These are phyloP conservation scores for Nemania sp. DNA, from an alignment of 2,329 filamentous ascomycete genomes.

Conservation along the genomic window DNA sequence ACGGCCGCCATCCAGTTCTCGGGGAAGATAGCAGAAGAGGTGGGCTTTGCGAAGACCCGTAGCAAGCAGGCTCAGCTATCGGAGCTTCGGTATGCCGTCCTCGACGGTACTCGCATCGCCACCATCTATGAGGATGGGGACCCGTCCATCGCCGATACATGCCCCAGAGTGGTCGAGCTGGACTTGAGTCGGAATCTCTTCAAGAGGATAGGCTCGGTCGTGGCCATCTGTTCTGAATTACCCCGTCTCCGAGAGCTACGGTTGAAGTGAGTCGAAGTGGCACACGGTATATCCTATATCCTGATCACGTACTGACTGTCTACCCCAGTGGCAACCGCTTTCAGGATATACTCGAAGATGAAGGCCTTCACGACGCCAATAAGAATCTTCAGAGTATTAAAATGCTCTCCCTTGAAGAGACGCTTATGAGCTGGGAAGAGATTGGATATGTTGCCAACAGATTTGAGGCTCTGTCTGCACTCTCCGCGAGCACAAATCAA, in stretches of 20 bases:
- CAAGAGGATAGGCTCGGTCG: slow-evolving; percentile 66
- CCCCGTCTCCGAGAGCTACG: slow-evolving; percentile 68
- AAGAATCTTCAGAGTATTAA: slow-evolving; percentile 55
- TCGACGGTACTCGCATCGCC: slow-evolving; percentile 74
- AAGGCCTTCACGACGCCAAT: slow-evolving; percentile 42
- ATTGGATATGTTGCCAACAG: slow-evolving; percentile 57
- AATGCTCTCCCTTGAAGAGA: slow-evolving; percentile 70
- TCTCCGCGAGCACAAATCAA: slow-evolving; percentile 63
- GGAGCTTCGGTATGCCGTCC: slow-evolving; percentile 78
- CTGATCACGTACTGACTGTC: slow-evolving; percentile 12
- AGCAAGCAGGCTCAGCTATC: slow-evolving; percentile 76
- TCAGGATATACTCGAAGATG: slow-evolving; percentile 49
- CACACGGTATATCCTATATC: background rate
- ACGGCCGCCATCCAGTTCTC: slow-evolving; percentile 66
- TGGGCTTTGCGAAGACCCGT: slow-evolving; percentile 93
- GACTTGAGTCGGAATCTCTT: slow-evolving; percentile 87
- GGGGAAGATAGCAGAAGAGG: slow-evolving; percentile 86
- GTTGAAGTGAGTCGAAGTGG: slow-evolving; percentile 64
- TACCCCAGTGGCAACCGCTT: slow-evolving; percentile 73
- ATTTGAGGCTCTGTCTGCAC: slow-evolving; percentile 57
- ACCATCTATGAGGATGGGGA: slow-evolving; percentile 43
- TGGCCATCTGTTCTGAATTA: slow-evolving; percentile 72
- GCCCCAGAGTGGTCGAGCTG: slow-evolving; percentile 73
- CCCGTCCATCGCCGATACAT: slow-evolving; percentile 53
- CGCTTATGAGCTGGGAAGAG: slow-evolving; percentile 67